A percentile compares a stretch with the other conserved stretches of the same genome.
phyloP scores from a whole-genome alignment of 192 early-diverging fungal genomes.

The Podila verticillata region DNA sequence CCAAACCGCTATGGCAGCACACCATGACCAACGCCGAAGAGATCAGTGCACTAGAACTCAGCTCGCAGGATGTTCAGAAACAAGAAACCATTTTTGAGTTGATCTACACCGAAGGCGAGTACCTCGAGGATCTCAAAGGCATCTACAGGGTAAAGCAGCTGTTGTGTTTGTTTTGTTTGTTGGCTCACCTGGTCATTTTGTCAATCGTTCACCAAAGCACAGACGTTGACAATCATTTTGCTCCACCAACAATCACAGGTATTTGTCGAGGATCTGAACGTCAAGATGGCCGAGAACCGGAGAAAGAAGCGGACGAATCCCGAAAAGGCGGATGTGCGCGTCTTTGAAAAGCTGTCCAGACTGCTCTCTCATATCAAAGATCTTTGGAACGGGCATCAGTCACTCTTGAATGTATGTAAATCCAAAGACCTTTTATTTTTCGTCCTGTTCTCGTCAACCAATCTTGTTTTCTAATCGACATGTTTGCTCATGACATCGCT shows the following conservation, averaged over 20 bases:
- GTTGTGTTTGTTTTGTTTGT: too few relatives aligned
- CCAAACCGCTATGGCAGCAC: slow-evolving; percentile 41
- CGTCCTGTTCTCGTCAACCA: not conserved
- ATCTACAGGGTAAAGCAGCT: slow-evolving; percentile 24
- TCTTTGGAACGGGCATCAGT: slow-evolving; percentile 47
- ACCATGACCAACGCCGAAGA: slow-evolving; percentile 36
- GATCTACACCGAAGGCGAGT: slow-evolving; percentile 46
- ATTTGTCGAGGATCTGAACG: slow-evolving; percentile 45
- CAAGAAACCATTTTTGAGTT: slow-evolving; percentile 52
- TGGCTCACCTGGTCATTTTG: too few relatives aligned
- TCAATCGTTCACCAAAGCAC: not conserved
- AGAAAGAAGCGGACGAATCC: slow-evolving; percentile 35
- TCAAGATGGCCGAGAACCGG: slow-evolving; percentile 44
- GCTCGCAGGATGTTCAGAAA: slow-evolving; percentile 31
- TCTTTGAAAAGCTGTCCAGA: slow-evolving; percentile 37
- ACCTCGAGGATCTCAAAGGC: slow-evolving; percentile 43
- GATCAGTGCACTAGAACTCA: slow-evolving; percentile 22
- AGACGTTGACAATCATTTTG: not conserved
- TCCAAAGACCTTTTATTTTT: not conserved
- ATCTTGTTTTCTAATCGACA: too few relatives aligned
- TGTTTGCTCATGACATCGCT: not conserved
- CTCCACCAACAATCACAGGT: slow-evolving; percentile 4
- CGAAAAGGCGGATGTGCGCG: slow-evolving; percentile 34
- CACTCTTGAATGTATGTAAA: slow-evolving; percentile 24
- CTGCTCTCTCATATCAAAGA: slow-evolving; percentile 45